Evolutionary conservation across 306 rosid species (phyloP).

Genomic region (Corylus heterophylla): DNA sequence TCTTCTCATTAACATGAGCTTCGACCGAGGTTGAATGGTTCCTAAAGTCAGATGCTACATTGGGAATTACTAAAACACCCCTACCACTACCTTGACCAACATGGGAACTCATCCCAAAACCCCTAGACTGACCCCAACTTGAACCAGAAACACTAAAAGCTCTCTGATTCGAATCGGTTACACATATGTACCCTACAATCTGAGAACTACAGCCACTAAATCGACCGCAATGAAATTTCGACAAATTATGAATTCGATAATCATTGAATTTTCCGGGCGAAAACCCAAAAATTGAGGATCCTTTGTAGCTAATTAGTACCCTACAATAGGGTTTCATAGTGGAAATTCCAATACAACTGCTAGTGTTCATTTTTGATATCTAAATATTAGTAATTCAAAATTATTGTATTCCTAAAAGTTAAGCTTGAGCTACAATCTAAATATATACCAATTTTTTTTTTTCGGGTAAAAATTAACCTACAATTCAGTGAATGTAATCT

Average conservation of each 20-base stretch:
- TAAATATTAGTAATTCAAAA: neutral
- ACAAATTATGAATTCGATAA: conserved; percentile 30
- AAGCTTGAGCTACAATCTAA: neutral
- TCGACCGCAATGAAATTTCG: conserved; percentile 28
- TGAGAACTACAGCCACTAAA: conserved; percentile 34
- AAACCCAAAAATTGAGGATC: conserved; percentile 51
- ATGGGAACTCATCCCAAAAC: conserved; percentile 31
- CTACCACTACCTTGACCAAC: conserved; percentile 49
- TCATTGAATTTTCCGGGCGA: conserved; percentile 36
- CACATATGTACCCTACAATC: conserved; percentile 37
- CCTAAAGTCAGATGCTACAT: conserved; percentile 69
- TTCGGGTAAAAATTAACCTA: neutral
- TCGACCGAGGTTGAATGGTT: conserved; percentile 75
- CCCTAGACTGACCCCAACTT: conserved; percentile 50
- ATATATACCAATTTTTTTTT: neutral
- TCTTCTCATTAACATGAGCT: conserved; percentile 55
- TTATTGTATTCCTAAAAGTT: neutral
- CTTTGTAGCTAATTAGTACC: conserved; percentile 45
- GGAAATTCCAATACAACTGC: conserved; percentile 66
- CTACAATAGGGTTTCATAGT: conserved; percentile 74
- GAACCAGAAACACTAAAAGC: conserved; percentile 51
- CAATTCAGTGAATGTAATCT: neutral
- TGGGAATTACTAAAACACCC: conserved; percentile 40
- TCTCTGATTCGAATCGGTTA: conserved; percentile 49
- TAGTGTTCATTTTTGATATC: conserved; percentile 48